phyloP scores from a whole-genome alignment of 345 rosid genomes.

The Tarenaya hassleriana region DNA sequence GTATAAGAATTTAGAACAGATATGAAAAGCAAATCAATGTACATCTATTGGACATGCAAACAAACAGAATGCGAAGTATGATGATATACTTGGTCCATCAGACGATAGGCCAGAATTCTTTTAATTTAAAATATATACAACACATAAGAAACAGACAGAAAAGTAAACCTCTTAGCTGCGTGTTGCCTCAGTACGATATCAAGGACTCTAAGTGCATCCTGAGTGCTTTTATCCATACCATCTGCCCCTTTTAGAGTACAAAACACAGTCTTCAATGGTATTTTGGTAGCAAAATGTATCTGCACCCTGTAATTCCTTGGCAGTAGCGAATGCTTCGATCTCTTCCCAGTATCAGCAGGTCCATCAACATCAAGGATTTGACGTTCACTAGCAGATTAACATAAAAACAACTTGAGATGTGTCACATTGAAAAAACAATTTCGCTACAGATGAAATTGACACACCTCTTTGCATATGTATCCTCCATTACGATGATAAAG shows the following conservation, averaged over 20 bases:
- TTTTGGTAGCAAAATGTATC: slow-evolving; percentile 47
- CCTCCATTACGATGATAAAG: slow-evolving; percentile 63
- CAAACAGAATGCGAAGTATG: slow-evolving; percentile 16
- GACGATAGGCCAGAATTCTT: slow-evolving; percentile 4
- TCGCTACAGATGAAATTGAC: slow-evolving; percentile 14
- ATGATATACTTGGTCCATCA: background rate
- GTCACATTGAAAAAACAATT: slow-evolving; percentile 12
- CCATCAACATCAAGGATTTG: slow-evolving; percentile 32
- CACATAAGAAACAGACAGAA: slow-evolving; percentile 13
- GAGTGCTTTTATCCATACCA: slow-evolving; percentile 35
- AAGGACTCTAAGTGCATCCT: slow-evolving; percentile 76
- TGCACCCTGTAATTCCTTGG: slow-evolving; percentile 53
- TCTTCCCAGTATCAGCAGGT: slow-evolving; percentile 38
- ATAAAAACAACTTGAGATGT: slow-evolving; percentile 17
- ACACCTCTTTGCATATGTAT: slow-evolving; percentile 50
- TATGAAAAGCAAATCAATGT: slow-evolving; percentile 7
- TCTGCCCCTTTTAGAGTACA: slow-evolving; percentile 43
- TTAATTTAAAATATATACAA: background rate
- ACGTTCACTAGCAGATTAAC: slow-evolving; percentile 26
- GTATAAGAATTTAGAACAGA: slow-evolving; percentile 17
- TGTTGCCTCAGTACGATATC: slow-evolving; percentile 77
- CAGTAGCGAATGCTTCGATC: slow-evolving; percentile 46
- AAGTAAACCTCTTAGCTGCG: slow-evolving; percentile 54
- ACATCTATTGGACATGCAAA: slow-evolving; percentile 7
- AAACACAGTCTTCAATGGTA: slow-evolving; percentile 52